Conservation (phyloP, 2,329 filamentous ascomycete species). For the Neoascochyta sp. region DNA sequence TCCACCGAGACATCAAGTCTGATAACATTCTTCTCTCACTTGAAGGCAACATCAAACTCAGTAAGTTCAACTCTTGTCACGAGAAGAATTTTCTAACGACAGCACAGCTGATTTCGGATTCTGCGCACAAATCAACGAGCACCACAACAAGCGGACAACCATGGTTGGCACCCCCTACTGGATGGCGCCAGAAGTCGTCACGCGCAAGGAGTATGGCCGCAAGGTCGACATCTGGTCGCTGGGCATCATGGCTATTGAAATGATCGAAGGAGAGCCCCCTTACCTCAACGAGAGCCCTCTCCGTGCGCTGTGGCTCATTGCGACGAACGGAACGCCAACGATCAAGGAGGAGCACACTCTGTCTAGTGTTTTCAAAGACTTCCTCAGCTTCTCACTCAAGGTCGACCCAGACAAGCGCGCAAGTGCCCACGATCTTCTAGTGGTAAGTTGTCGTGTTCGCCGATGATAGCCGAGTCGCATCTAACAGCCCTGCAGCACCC, state of each 20-base stretch:
- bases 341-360: slow-evolving; percentile 91
- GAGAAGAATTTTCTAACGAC: slow-evolving; percentile 3
- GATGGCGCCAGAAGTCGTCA: slow-evolving; percentile 99
- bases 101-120: slow-evolving; percentile 88
- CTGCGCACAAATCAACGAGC: slow-evolving; percentile 96
- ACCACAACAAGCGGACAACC: slow-evolving; percentile 93
- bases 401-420: slow-evolving; percentile 96
- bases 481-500: slow-evolving; percentile 36
- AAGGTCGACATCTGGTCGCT: slow-evolving; percentile 99
- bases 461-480: not conserved
- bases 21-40: slow-evolving; percentile 94
- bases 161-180: slow-evolving; percentile 99
- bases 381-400: slow-evolving; percentile 87
- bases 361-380: slow-evolving; percentile 80
- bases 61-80: slow-evolving; percentile 51
- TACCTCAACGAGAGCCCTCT: slow-evolving; percentile 94
- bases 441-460: slow-evolving; percentile 58
- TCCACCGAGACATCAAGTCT: slow-evolving; percentile 98
- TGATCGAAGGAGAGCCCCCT: slow-evolving; percentile 98
- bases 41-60: slow-evolving; percentile 96
- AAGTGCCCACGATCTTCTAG: slow-evolving; percentile 86
- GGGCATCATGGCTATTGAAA: slow-evolving; percentile 99
- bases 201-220: slow-evolving; percentile 92
- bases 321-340: slow-evolving; percentile 88
- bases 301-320: slow-evolving; percentile 90